Base-by-base conservation (phyloP, 305 asterid species). In the Solanum hybrid region DNA sequence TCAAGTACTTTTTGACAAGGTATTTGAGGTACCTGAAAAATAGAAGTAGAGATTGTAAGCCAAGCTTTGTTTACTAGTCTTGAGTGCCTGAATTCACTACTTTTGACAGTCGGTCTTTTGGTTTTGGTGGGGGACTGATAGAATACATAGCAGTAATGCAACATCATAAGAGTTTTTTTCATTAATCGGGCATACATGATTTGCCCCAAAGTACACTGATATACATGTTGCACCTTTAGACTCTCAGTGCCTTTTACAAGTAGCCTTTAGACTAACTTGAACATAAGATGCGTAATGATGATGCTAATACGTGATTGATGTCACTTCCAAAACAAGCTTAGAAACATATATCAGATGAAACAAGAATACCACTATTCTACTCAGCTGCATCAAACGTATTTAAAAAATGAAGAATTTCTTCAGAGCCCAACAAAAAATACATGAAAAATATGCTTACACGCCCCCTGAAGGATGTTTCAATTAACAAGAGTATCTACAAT, bases 1-100 rank as follows among this genome's bases (percentile, higher is more conserved):
- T 95, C 93, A 95, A 84, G 93, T 95, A 95, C 78, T 95, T 95
- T 93, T 95, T 95, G 27, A 96, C 95, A 93, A 95, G 90, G 91
- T 95, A 95, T 93, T 95, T 95, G 35, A 95, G 92, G 32, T 95
- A 95, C 94, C 98, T 95, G 90, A 36, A 85, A 14, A 64, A 71
- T 31, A 85, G 2, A 42, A 27, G 24, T 0, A 56, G 4, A 56
- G 37, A 8, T 1, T 22, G 37, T 27, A 81, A 81, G 26, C 2
- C 8, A 15, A 27, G 87, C 10, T 0, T 19, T 15, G 9, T 40
- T 27, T 14, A 78, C 27, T 40, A 40, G 69, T 26, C 36, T 51
- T 2, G 17, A 81, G 8, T 26, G 86, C 69, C 86, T 26, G 69
- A 81, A 26, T 7, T 9, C 71, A 42, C 37, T 15, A 81, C 86